These are phyloP conservation scores for Marasmius tenuissimus DNA, from an alignment of 1,284 basidiomycete genomes.

Conservation along the genomic window DNA sequence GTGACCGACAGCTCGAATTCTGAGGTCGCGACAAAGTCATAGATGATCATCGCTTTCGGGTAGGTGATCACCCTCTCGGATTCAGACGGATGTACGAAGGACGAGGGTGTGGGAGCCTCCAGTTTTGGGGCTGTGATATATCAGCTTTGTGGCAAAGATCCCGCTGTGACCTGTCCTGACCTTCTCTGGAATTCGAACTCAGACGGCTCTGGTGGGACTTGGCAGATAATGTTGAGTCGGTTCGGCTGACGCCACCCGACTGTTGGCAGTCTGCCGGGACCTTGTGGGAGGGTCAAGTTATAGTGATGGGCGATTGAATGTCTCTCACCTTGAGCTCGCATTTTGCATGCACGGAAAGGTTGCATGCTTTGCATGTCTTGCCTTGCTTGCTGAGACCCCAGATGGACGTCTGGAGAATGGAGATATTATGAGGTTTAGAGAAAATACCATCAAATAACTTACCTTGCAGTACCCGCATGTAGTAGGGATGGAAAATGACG, in stretches of 20 bases:
- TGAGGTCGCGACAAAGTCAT: slow-evolving; percentile 70
- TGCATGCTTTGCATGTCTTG: slow-evolving; percentile 78
- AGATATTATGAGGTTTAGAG: neutral
- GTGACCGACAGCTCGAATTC: slow-evolving; percentile 71
- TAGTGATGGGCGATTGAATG: neutral
- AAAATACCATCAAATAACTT: slow-evolving; percentile 12
- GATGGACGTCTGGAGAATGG: slow-evolving; percentile 61
- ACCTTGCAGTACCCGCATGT: slow-evolving; percentile 82
- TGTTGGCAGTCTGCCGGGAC: slow-evolving; percentile 71
- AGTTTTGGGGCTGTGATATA: neutral
- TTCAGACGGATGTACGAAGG: slow-evolving; percentile 44
- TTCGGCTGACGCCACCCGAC: slow-evolving; percentile 7
- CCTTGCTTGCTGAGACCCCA: slow-evolving; percentile 87
- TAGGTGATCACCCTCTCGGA: slow-evolving; percentile 41
- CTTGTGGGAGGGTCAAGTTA: slow-evolving; percentile 32
- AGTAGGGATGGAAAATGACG: slow-evolving; percentile 81
- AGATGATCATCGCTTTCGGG: slow-evolving; percentile 60
- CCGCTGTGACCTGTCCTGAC: slow-evolving; percentile 1
- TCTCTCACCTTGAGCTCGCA: slow-evolving; percentile 76
- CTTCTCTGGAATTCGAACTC: neutral
- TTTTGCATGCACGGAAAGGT: slow-evolving; percentile 78
- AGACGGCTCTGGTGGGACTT: slow-evolving; percentile 5
- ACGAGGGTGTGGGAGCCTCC: slow-evolving; percentile 48
- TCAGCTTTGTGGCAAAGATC: neutral
- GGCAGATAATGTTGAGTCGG: neutral